Percentiles rank a stretch among this genome's conserved stretches.
These are phyloP conservation scores for Dryadomyces quercus-mongolicae DNA, from an alignment of 2,329 filamentous ascomycete genomes.

Conservation along the genomic window DNA sequence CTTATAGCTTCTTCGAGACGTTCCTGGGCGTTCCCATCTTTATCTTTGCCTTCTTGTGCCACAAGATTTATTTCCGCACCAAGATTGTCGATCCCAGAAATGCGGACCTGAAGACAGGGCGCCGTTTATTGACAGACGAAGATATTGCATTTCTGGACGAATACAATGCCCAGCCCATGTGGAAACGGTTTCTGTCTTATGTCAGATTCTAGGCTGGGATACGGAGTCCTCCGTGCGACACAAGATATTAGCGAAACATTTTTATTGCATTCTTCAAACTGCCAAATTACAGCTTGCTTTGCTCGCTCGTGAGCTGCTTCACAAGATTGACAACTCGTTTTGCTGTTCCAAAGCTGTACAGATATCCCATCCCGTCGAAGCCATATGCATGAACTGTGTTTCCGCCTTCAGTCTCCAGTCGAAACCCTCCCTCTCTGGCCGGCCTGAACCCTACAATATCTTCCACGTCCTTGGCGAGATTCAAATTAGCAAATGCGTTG, in stretches of 20 bases:
- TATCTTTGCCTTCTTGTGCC: background rate
- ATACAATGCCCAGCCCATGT: background rate
- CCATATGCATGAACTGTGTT: conserved; percentile 2
- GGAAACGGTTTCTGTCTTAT: background rate
- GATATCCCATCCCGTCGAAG: conserved; percentile 5
- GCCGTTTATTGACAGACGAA: background rate
- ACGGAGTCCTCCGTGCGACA: no score
- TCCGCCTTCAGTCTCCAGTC: conserved; percentile 1
- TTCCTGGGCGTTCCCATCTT: conserved; percentile 1
- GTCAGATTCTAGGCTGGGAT: background rate
- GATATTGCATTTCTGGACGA: background rate
- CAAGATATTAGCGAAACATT: no score
- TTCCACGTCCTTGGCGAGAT: conserved; percentile 1
- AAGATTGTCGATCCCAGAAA: background rate
- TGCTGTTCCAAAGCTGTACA: conserved; percentile 2
- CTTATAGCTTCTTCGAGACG: background rate
- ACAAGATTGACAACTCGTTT: background rate
- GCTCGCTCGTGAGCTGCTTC: no score
- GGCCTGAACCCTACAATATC: conserved; percentile 3
- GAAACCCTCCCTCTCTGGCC: background rate
- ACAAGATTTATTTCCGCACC: conserved; percentile 1
- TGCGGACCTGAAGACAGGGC: conserved; percentile 2
- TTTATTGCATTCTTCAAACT: no score
- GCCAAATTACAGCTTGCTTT: no score
- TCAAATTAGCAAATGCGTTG: background rate